Percentiles rank a stretch among this genome's conserved stretches.
phyloP scores from a whole-genome alignment of 2,329 filamentous ascomycete genomes.

The Calonectria ilicicola region DNA sequence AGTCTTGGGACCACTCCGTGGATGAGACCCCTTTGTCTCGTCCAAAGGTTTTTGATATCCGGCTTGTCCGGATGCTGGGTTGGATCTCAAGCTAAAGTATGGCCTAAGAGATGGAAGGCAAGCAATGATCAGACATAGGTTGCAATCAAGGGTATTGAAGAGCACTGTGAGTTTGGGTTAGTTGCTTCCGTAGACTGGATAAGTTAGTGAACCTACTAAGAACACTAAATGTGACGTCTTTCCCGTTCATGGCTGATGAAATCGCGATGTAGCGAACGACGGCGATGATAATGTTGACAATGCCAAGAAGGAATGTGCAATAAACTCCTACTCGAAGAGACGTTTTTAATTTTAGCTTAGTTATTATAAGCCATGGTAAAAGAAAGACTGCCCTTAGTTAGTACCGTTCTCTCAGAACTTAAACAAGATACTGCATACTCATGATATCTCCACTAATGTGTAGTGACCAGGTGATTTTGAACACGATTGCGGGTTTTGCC shows the following conservation, averaged over 20 bases:
- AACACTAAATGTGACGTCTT: slow-evolving; percentile 31
- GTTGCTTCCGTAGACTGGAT: not conserved
- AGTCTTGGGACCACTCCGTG: not conserved
- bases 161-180: slow-evolving; percentile 14
- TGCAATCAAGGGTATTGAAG: slow-evolving; percentile 33
- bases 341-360: not conserved
- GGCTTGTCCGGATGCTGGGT: not conserved
- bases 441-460: not conserved
- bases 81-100: slow-evolving; percentile 23
- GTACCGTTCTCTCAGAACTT: not conserved
- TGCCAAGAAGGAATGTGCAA: slow-evolving; percentile 24
- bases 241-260: not conserved
- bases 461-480: too few species aligned
- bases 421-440: not conserved
- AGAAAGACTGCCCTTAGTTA: not conserved
- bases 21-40: not conserved
- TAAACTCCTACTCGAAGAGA: not conserved
- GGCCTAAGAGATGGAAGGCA: slow-evolving; percentile 36
- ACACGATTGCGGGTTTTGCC: too few species aligned
- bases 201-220: slow-evolving; percentile 14
- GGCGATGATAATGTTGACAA: slow-evolving; percentile 35
- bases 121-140: slow-evolving; percentile 34
- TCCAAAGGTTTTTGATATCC: not conserved
- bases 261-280: slow-evolving; percentile 34
- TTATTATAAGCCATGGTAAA: slow-evolving; percentile 4